Conservation (phyloP, 2,329 filamentous ascomycete species). For the Calonectria multiphialidica region DNA sequence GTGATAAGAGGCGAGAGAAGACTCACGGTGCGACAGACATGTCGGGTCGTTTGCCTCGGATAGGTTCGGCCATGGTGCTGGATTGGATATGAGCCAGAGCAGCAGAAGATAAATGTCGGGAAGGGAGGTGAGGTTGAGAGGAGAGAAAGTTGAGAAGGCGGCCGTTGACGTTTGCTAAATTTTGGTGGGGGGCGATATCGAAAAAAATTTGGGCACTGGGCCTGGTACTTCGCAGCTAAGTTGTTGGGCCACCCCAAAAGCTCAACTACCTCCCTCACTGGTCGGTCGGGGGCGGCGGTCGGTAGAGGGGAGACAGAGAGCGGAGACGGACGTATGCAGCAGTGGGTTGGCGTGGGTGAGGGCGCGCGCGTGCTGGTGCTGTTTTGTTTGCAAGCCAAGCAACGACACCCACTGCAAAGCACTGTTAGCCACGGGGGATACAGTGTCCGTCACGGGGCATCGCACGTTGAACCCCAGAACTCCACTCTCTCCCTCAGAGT, state of each 20-base stretch:
- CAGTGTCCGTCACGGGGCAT: constrained; percentile 2
- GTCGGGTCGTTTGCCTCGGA: constrained; percentile 73
- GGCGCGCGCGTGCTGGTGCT: not conserved
- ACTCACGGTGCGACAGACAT: constrained; percentile 70
- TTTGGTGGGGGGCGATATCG: constrained; percentile 54
- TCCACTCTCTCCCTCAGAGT: constrained; percentile 7
- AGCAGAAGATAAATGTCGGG: constrained; percentile 45
- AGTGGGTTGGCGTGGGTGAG: not conserved
- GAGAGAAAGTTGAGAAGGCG: constrained; percentile 50
- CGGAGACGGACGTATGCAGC: constrained; percentile 6
- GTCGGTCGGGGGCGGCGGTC: constrained; percentile 25
- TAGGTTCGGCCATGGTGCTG: constrained; percentile 71
- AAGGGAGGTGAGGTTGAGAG: constrained; percentile 45
- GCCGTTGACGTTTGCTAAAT: constrained; percentile 54
- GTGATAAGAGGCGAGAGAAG: constrained; percentile 16
- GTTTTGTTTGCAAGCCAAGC: constrained; percentile 1
- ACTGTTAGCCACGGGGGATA: constrained; percentile 4
- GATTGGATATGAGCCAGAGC: constrained; percentile 42
- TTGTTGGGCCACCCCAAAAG: constrained; percentile 48
- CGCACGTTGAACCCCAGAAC: constrained; percentile 16
- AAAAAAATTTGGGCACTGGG: constrained; percentile 52
- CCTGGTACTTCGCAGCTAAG: constrained; percentile 40
- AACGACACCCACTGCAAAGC: not conserved
- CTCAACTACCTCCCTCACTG: constrained; percentile 37
- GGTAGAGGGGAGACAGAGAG: constrained; percentile 18